A percentile compares a stretch with the other conserved stretches of the same genome.
Evolutionary conservation across 2,329 filamentous ascomycete species (phyloP).

Genomic region (Podosphaera leucotricha): DNA sequence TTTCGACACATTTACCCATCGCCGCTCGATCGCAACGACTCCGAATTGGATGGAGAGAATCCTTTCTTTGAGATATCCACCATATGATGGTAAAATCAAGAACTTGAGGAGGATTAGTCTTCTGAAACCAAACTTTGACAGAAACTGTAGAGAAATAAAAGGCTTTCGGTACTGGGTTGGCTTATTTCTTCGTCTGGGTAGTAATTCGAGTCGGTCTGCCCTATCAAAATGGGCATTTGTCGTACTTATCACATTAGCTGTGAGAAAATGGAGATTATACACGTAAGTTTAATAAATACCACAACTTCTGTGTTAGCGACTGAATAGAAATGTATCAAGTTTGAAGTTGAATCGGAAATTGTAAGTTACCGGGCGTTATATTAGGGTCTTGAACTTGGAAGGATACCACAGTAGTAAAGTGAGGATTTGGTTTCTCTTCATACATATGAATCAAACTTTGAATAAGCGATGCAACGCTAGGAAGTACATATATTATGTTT

Average conservation of each 20-base stretch:
- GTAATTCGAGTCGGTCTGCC: conserved; percentile 16
- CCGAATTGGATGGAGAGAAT: conserved; percentile 44
- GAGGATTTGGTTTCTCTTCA: neutral
- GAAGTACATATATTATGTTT: no score
- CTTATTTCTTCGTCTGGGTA: conserved; percentile 28
- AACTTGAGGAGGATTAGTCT: conserved; percentile 21
- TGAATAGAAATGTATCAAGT: neutral
- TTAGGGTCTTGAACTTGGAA: neutral
- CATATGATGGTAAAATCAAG: conserved; percentile 24
- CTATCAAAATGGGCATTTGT: conserved; percentile 7
- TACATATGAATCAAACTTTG: neutral
- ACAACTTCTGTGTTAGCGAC: neutral
- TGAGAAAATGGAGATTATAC: conserved; percentile 2
- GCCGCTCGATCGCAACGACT: conserved; percentile 31
- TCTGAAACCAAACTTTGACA: conserved; percentile 35
- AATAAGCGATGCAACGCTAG: no score
- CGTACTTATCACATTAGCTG: conserved; percentile 5
- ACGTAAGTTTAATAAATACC: neutral
- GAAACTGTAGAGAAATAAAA: conserved; percentile 27
- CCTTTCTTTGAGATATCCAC: conserved; percentile 44
- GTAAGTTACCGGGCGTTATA: neutral
- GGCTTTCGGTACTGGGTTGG: conserved; percentile 30
- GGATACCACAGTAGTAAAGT: neutral
- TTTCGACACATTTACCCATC: conserved; percentile 45
- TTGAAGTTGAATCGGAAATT: neutral